Conservation (phyloP, 2,329 filamentous ascomycete species). For the Exutisphaerella laricina region DNA sequence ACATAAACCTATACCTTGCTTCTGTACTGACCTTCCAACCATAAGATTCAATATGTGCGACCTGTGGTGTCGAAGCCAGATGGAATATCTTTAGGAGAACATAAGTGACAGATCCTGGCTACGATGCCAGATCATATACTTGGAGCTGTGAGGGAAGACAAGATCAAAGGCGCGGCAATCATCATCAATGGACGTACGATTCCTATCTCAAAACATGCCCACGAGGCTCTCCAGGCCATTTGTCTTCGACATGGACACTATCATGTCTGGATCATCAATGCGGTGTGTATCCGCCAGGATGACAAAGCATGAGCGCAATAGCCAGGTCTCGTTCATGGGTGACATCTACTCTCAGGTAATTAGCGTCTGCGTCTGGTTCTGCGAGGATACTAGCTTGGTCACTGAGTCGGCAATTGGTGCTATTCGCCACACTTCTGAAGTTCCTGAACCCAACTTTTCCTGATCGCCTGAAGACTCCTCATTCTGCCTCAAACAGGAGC, state of each 20-base stretch:
- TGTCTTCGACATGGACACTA: slow-evolving; percentile 3
- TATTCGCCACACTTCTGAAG: slow-evolving; percentile 2
- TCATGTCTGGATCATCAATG: slow-evolving; percentile 15
- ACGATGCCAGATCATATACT: slow-evolving; percentile 7
- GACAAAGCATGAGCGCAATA: slow-evolving; percentile 6
- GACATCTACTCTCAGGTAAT: slow-evolving; percentile 8
- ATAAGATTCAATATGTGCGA: too few species aligned
- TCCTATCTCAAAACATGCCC: slow-evolving; percentile 3
- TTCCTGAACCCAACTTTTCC: slow-evolving; percentile 3
- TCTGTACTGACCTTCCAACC: too few species aligned
- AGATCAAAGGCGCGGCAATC: slow-evolving; percentile 1
- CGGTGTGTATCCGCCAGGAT: slow-evolving; percentile 14
- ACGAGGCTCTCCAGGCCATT: slow-evolving; percentile 1
- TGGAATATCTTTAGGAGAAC: too few species aligned
- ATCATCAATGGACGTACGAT: slow-evolving; percentile 7
- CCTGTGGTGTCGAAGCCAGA: too few species aligned
- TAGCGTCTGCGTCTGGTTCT: slow-evolving; percentile 7
- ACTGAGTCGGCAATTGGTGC: slow-evolving; percentile 2
- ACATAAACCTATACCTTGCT: too few species aligned
- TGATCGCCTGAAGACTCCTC: slow-evolving; percentile 5
- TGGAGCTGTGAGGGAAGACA: slow-evolving; percentile 7
- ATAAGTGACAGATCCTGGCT: too few species aligned
- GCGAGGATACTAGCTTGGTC: not conserved
- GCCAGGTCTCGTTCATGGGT: slow-evolving; percentile 14
- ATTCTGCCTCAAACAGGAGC: slow-evolving; percentile 3